Conservation (phyloP, 495 filamentous ascomycete species). For the Choiromyces venosus region DNA sequence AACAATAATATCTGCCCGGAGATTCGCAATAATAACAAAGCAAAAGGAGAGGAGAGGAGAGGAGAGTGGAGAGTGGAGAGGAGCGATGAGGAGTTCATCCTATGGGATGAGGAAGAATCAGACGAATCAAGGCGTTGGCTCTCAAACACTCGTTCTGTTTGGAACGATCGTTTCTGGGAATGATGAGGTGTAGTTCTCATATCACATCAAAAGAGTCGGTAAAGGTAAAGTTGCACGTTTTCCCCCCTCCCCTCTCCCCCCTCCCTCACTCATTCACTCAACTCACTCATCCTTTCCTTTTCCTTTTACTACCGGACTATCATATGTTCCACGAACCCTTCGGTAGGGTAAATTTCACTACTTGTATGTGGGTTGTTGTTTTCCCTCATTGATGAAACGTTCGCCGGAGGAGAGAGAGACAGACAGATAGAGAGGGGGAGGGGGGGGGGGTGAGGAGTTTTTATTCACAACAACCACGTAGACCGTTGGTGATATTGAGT, state of each 20-base stretch:
- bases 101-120: neutral
- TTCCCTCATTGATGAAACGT: neutral
- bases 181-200: conserved; percentile 4
- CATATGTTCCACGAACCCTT: neutral
- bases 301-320: neutral
- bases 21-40: neutral
- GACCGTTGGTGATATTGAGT: neutral
- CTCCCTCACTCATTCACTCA: too few species aligned
- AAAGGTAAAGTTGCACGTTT: neutral
- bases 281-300: too few species aligned
- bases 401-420: too few species aligned
- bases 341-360: neutral
- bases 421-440: too few species aligned
- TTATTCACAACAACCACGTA: neutral
- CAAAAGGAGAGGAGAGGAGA: neutral
- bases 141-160: conserved; percentile 1
- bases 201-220: neutral
- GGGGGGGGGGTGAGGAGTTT: neutral
- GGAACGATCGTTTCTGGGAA: conserved; percentile 1
- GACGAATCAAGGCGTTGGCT: conserved; percentile 4
- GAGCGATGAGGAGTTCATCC: neutral
- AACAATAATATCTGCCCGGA: neutral
- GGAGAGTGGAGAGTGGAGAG: too few species aligned
- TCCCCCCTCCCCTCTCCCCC: too few species aligned
- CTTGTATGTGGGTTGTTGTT: neutral